A percentile compares a stretch with the other conserved stretches of the same genome.
Evolutionary conservation across 345 rosid species (phyloP).

Genomic region (Gynandropsis gynandra): DNA sequence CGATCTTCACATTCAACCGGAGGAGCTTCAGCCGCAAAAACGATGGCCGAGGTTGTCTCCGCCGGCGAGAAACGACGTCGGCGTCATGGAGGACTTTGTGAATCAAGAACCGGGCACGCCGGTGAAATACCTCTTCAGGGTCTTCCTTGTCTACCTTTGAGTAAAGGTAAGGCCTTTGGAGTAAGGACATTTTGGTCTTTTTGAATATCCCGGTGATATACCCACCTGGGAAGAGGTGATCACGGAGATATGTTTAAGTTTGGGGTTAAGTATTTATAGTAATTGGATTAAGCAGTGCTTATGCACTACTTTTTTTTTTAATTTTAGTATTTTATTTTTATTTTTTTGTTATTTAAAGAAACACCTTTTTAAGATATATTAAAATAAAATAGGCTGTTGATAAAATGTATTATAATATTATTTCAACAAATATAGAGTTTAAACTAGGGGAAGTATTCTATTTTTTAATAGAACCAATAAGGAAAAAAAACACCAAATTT

Average conservation of each 20-base stretch:
- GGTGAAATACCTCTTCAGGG: constrained; percentile 46
- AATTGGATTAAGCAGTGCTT: constrained; percentile 33
- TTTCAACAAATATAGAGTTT: no score
- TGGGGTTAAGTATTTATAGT: constrained; percentile 31
- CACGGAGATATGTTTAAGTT: constrained; percentile 8
- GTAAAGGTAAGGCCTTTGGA: constrained; percentile 36
- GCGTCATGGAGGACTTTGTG: constrained; percentile 48
- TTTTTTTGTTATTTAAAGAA: background rate
- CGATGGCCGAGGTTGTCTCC: constrained; percentile 26
- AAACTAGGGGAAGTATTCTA: no score
- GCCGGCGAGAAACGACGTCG: constrained; percentile 28
- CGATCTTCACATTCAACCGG: constrained; percentile 52
- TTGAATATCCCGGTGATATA: background rate
- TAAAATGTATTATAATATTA: no score
- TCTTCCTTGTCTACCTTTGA: constrained; percentile 64
- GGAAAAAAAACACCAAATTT: no score
- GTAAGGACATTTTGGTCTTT: constrained; percentile 32
- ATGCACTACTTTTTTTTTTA: constrained; percentile 28
- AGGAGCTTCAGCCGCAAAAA: constrained; percentile 44
- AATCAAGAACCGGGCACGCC: constrained; percentile 80
- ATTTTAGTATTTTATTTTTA: constrained; percentile 2
- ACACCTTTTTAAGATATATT: background rate
- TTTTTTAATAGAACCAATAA: no score
- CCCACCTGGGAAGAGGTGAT: background rate
- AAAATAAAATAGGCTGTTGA: no score